Conservation (phyloP, 2,329 filamentous ascomycete species). For the Aspergillus tubingensis region DNA sequence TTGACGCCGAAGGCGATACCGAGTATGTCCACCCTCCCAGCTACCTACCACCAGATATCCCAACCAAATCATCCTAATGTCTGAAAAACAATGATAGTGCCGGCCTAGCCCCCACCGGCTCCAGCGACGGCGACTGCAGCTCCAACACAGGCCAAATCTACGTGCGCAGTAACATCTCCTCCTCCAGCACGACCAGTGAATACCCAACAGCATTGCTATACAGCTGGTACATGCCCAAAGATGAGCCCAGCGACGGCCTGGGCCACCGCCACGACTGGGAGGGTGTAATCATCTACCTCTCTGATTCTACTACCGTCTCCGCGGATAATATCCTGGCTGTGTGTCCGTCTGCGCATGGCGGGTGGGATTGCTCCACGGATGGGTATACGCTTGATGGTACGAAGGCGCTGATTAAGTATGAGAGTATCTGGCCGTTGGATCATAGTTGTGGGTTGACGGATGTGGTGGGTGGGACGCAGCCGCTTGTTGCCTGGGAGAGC, state of each 20-base stretch:
- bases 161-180: conserved; percentile 36
- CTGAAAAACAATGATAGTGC: conserved; percentile 33
- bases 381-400: conserved; percentile 46
- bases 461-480: conserved; percentile 47
- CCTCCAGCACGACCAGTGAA: background rate
- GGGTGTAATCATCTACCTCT: conserved; percentile 56
- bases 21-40: conserved; percentile 40
- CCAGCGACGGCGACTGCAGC: conserved; percentile 42
- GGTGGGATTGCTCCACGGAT: conserved; percentile 48
- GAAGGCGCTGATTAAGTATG: conserved; percentile 51
- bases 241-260: conserved; percentile 46
- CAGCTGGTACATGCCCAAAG: conserved; percentile 56
- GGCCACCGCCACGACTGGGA: conserved; percentile 61
- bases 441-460: conserved; percentile 49
- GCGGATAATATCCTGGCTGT: conserved; percentile 51
- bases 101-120: conserved; percentile 47
- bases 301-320: conserved; percentile 35
- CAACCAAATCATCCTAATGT: too few species aligned
- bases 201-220: conserved; percentile 54
- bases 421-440: conserved; percentile 51
- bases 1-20: conserved; percentile 60
- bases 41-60: too few species aligned
- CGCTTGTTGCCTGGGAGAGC: conserved; percentile 54
- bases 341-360: conserved; percentile 56
- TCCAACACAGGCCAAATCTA: conserved; percentile 55